These are phyloP conservation scores for Oryza glaberrima DNA, from an alignment of 176 grass and related monocot species.

Conservation along the genomic window DNA sequence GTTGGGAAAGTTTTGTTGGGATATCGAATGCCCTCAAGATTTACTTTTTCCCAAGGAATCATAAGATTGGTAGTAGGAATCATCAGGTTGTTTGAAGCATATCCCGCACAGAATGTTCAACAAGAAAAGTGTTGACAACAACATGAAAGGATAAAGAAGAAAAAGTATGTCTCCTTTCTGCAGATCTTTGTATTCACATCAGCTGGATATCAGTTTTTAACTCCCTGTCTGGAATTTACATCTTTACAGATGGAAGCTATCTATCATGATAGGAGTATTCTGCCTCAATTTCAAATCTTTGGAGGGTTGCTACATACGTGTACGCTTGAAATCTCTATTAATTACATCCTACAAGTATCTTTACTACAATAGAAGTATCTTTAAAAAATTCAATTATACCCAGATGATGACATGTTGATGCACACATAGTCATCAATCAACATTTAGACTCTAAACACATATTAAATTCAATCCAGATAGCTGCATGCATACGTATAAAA, in stretches of 20 bases:
- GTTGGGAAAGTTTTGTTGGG: slow-evolving; percentile 15
- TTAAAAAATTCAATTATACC: not conserved
- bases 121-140: slow-evolving; percentile 26
- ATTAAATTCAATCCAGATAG: slow-evolving; percentile 23
- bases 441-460: not conserved
- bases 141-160: slow-evolving; percentile 8
- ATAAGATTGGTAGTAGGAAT: slow-evolving; percentile 28
- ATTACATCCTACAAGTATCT: not conserved
- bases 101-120: not conserved
- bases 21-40: slow-evolving; percentile 43
- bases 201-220: not conserved
- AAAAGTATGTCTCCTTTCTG: slow-evolving; percentile 15
- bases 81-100: not conserved
- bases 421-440: slow-evolving; percentile 8
- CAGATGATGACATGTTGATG: not conserved
- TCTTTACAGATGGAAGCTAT: slow-evolving; percentile 12
- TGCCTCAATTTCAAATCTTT: slow-evolving; percentile 16
- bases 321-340: slow-evolving; percentile 3
- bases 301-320: not conserved
- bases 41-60: slow-evolving; percentile 38
- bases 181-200: slow-evolving; percentile 8
- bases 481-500: slow-evolving; percentile 25
- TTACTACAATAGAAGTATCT: not conserved
- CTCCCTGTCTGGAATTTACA: slow-evolving; percentile 2
- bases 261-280: not conserved